Evolutionary conservation across 1,284 basidiomycete species (phyloP).

Genomic region (Microbotryum intermedium): DNA sequence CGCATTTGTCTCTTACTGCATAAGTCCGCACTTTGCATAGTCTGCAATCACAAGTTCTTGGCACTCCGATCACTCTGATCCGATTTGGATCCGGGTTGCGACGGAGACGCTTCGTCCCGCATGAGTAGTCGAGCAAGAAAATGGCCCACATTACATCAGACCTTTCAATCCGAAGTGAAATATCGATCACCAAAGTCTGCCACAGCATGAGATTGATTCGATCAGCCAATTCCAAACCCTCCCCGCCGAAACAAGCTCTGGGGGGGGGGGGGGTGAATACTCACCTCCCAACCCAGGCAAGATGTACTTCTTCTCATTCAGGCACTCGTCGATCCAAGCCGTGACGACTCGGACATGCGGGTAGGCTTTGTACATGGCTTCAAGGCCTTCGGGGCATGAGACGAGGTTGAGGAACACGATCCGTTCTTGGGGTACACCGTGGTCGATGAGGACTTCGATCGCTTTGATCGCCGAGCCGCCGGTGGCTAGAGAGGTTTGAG

Average conservation of each 20-base stretch:
- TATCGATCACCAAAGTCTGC: slow-evolving; percentile 35
- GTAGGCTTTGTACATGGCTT: slow-evolving; percentile 68
- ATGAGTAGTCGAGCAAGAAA: too few species aligned
- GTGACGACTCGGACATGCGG: slow-evolving; percentile 82
- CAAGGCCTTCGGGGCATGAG: slow-evolving; percentile 82
- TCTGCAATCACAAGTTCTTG: too few species aligned
- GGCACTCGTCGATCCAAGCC: slow-evolving; percentile 91
- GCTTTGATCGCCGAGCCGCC: slow-evolving; percentile 97
- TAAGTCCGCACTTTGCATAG: too few species aligned
- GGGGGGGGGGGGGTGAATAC: not conserved
- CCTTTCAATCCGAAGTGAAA: slow-evolving; percentile 19
- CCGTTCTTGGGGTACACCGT: slow-evolving; percentile 71
- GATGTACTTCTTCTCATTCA: slow-evolving; percentile 60
- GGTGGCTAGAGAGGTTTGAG: slow-evolving; percentile 55
- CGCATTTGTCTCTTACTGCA: too few species aligned
- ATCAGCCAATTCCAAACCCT: not conserved
- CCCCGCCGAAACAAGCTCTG: not conserved
- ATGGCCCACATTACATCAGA: not conserved
- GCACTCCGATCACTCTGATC: too few species aligned
- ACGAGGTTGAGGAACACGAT: slow-evolving; percentile 98
- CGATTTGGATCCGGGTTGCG: too few species aligned
- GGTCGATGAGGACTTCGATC: slow-evolving; percentile 82
- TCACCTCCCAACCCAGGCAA: slow-evolving; percentile 53
- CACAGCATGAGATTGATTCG: not conserved
- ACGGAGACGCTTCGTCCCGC: too few species aligned